These are phyloP conservation scores for Penicillium sumatraense DNA, from an alignment of 2,329 filamentous ascomycete species.

Conservation along the genomic window DNA sequence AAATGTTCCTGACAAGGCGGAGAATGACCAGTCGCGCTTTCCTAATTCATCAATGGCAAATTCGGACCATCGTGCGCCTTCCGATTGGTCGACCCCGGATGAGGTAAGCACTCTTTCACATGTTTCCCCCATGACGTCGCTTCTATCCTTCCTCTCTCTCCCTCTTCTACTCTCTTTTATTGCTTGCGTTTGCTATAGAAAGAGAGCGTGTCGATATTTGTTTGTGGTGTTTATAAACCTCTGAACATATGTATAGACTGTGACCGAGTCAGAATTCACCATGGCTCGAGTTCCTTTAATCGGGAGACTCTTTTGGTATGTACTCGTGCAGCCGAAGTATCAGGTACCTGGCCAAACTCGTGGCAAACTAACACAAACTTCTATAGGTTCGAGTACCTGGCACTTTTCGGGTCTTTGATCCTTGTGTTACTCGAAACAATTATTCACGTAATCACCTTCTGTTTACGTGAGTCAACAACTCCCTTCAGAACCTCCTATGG, in stretches of 20 bases:
- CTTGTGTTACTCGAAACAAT: conserved; percentile 82
- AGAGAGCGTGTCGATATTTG: too few species aligned
- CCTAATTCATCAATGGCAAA: conserved; percentile 19
- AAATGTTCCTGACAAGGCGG: conserved; percentile 3
- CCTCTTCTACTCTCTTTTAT: conserved; percentile 1
- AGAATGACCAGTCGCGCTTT: not conserved
- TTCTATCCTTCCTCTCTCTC: not conserved
- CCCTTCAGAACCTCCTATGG: not conserved
- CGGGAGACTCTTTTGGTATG: conserved; percentile 61
- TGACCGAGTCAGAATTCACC: conserved; percentile 13
- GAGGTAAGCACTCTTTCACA: conserved; percentile 39
- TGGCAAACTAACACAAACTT: conserved; percentile 12
- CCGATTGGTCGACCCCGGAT: conserved; percentile 34
- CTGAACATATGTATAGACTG: conserved; percentile 10
- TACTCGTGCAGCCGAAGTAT: conserved; percentile 3
- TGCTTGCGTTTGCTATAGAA: too few species aligned
- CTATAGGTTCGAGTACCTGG: conserved; percentile 79
- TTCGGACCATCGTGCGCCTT: conserved; percentile 19
- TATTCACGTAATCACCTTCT: conserved; percentile 83
- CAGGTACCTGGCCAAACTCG: not conserved
- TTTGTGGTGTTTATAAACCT: not conserved
- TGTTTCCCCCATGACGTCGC: conserved; percentile 28
- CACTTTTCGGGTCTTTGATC: conserved; percentile 80
- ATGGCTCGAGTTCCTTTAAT: conserved; percentile 67
- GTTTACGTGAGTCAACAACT: conserved; percentile 69